Conservation (phyloP, 2,329 filamentous ascomycete species). For the Hymenoscyphus linearis region DNA sequence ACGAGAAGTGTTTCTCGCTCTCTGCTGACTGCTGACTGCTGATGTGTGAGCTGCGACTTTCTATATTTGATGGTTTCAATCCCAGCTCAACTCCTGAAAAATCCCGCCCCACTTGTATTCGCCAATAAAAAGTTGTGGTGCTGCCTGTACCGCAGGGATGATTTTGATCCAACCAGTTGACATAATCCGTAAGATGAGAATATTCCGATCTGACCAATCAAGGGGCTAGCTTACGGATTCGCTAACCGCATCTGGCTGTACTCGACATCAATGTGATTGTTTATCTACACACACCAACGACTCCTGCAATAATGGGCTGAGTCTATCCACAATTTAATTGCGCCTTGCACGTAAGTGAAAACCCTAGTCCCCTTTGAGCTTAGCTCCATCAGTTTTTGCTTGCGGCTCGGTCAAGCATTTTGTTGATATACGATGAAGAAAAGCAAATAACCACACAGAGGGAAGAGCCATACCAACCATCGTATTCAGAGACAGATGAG, state of each 20-base stretch:
- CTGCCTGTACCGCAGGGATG: neutral
- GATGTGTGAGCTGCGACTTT: neutral
- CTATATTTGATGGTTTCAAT: neutral
- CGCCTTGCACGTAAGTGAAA: neutral
- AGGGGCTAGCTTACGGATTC: neutral
- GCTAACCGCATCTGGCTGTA: neutral
- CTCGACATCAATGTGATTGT: neutral
- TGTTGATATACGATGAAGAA: neutral
- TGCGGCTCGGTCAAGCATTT: neutral
- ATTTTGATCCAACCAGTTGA: neutral
- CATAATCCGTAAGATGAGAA: neutral
- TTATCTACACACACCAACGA: neutral
- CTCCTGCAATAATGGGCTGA: neutral
- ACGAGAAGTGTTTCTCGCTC: neutral
- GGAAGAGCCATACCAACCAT: neutral
- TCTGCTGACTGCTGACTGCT: neutral
- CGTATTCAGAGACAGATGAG: neutral
- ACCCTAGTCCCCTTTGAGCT: neutral
- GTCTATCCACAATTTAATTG: neutral
- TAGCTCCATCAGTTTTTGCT: neutral
- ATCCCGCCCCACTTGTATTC: neutral
- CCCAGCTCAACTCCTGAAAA: neutral
- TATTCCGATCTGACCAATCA: neutral
- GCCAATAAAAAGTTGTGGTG: neutral
- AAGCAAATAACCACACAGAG: neutral